Base-by-base conservation (phyloP, 768 basidiomycete species). In the Rhodocollybia butyracea region DNA sequence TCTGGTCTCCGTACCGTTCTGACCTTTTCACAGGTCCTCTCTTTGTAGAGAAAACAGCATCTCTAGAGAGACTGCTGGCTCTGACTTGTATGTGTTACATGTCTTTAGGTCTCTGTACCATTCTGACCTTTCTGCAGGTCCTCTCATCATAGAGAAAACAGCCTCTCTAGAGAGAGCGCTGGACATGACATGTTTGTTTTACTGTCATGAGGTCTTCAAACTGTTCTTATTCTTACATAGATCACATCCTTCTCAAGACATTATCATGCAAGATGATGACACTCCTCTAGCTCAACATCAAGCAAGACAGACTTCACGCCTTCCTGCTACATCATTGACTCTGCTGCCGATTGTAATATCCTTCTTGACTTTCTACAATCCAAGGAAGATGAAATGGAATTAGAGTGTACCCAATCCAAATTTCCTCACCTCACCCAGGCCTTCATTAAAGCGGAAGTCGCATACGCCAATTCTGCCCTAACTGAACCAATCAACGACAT, bases 401-500 rank as follows among this genome's bases (percentile, higher is more conserved):
- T 47, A 6, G 54, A 55, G 5, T 46, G 40, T 19, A 32, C 31
- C 42, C 2, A 45, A 7, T 6, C 27, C 2, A 42, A 55, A 11
- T 41, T 21, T 30, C 10, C 41, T n/a, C 47, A 42, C 8, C 40
- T 42, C 6, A n/a, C 40, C 21, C 8, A 21, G 40, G 6, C 6
- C 13, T 21, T 42, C 19, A 55, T 57, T 15, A 26, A 48, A 1
- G 48, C 59, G 1, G 59, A 60, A 22, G 32, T 32, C 8, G 53
- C 19, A 0, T 58, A 57, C 17, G 57, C 42, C 0, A 52, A 52
- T 5, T 46, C 59, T 32, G 53, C 57, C 0, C 54, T 60, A 5
- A 43, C 53, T 0, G 59, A 60, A 3, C 57, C 46, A n/a, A 59
- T 59, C 15, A 54, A 59, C 15, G 57, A 59, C 31, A 36, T 39